These are phyloP conservation scores for Xerophyta viscosa DNA, from an alignment of 106 monocot genomes.

Conservation along the genomic window DNA sequence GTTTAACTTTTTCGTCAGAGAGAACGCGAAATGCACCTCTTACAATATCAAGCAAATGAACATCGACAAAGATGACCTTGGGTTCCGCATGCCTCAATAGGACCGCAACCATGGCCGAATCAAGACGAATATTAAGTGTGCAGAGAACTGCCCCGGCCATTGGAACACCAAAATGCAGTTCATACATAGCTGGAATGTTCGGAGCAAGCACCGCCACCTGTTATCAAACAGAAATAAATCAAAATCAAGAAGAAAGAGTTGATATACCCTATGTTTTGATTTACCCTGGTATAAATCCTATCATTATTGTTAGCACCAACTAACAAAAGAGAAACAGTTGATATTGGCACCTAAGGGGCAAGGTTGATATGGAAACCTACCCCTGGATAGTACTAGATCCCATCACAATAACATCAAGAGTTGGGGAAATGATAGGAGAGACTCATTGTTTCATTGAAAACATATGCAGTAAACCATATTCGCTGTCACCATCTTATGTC, in stretches of 20 bases:
- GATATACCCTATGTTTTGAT: too few species aligned
- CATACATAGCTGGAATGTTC: conserved; percentile 28
- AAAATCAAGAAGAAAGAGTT: not conserved
- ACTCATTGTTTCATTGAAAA: too few species aligned
- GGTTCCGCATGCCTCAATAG: conserved; percentile 5
- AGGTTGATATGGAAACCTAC: too few species aligned
- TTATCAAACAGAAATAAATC: not conserved
- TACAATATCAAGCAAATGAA: conserved; percentile 6
- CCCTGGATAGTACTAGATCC: too few species aligned
- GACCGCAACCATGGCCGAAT: conserved; percentile 9
- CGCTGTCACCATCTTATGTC: too few species aligned
- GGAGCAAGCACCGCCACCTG: conserved; percentile 26
- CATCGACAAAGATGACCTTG: conserved; percentile 24
- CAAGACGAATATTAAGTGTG: conserved; percentile 17
- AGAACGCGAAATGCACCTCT: conserved; percentile 14
- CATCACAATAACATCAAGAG: too few species aligned
- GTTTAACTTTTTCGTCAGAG: not conserved
- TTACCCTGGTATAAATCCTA: too few species aligned
- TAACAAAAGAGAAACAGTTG: too few species aligned
- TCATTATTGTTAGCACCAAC: too few species aligned
- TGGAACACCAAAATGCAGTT: conserved; percentile 25
- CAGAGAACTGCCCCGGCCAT: conserved; percentile 32
- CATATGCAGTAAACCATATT: too few species aligned
- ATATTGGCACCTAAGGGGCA: too few species aligned
- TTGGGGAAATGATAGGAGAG: too few species aligned